phyloP scores from a whole-genome alignment of 179 eudicot genomes.

The Sideroxylon spinosum region DNA sequence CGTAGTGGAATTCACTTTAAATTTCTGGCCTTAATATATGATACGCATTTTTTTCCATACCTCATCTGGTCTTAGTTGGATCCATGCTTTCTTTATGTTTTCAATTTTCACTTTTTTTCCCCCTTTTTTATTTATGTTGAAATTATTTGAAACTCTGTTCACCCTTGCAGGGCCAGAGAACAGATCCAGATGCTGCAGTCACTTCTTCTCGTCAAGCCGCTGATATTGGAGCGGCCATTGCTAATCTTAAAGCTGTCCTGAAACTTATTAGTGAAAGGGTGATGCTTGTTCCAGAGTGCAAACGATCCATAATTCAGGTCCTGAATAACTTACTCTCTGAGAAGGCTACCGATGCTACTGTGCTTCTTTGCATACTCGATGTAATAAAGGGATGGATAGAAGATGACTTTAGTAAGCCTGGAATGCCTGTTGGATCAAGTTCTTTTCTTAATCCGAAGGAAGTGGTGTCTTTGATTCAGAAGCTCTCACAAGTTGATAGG shows the following conservation, averaged over 20 bases:
- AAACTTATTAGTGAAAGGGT: conserved; percentile 83
- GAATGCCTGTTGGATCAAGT: conserved; percentile 50
- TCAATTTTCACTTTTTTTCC: not conserved
- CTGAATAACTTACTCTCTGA: conserved; percentile 75
- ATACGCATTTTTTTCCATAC: not conserved
- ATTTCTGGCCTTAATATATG: not conserved
- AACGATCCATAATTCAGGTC: conserved; percentile 70
- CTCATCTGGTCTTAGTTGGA: conserved; percentile 1
- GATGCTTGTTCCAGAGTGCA: conserved; percentile 81
- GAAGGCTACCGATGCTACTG: conserved; percentile 84
- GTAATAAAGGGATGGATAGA: conserved; percentile 90
- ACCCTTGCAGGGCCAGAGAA: conserved; percentile 63
- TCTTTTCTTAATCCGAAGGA: conserved; percentile 72
- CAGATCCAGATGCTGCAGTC: conserved; percentile 80
- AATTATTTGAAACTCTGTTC: not conserved
- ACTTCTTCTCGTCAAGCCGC: conserved; percentile 89
- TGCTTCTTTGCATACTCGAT: conserved; percentile 87
- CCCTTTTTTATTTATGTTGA: not conserved
- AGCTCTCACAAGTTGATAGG: conserved; percentile 94
- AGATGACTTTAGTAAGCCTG: conserved; percentile 65
- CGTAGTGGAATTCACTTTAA: not conserved
- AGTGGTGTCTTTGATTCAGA: conserved; percentile 81
- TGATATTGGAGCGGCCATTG: conserved; percentile 69
- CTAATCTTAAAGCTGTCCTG: conserved; percentile 76
- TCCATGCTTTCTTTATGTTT: not conserved